Evolutionary conservation across 306 rosid species (phyloP).

Genomic region (Cotoneaster glaucophyllus): DNA sequence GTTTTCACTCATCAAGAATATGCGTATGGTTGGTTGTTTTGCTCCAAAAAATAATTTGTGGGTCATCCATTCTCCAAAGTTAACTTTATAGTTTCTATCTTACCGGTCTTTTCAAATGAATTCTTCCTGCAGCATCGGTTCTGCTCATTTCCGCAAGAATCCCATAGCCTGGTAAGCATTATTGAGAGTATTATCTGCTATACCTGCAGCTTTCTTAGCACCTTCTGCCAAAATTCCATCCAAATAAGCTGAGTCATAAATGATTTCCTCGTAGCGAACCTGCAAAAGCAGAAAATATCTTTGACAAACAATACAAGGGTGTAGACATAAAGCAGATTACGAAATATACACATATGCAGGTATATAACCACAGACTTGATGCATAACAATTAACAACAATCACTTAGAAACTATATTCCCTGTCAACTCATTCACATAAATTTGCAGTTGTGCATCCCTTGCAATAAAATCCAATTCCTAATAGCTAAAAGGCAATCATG

Average conservation of each 20-base stretch:
- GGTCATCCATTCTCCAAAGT: conserved; percentile 30
- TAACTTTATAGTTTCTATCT: conserved; percentile 35
- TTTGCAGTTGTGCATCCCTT: neutral
- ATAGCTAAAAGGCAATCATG: neutral
- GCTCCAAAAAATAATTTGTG: conserved; percentile 25
- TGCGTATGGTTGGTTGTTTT: conserved; percentile 24
- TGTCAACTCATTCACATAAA: neutral
- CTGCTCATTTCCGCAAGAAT: conserved; percentile 53
- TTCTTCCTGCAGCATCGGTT: conserved; percentile 23
- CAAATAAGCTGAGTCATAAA: conserved; percentile 72
- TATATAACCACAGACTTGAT: neutral
- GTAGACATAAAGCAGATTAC: neutral
- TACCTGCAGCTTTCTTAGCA: conserved; percentile 66
- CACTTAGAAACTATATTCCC: neutral
- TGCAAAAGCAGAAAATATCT: conserved; percentile 23
- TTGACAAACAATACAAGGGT: neutral
- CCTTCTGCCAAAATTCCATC: conserved; percentile 81
- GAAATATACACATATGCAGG: neutral
- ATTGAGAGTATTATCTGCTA: conserved; percentile 67
- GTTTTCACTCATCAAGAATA: conserved; percentile 28
- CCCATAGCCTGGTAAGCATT: conserved; percentile 95
- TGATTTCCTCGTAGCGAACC: conserved; percentile 82
- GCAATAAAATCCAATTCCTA: neutral
- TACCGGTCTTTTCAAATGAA: conserved; percentile 18
- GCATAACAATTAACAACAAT: neutral